A percentile compares a stretch with the other conserved stretches of the same genome.
Conservation (phyloP, 257 asterid species). For the Salvia hispanica region DNA sequence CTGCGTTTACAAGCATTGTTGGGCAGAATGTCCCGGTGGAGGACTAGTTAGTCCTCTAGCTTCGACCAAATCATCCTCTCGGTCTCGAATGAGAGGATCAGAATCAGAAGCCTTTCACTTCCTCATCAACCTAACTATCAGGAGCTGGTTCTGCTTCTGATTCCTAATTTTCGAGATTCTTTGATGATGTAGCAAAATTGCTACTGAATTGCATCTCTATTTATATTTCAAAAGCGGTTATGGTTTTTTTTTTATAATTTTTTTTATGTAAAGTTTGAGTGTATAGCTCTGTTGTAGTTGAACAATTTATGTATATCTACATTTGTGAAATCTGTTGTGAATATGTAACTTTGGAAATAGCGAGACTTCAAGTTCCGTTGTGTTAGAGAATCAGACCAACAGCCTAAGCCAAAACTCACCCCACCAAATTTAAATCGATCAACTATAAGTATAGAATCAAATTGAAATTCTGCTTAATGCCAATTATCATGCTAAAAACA, state of each 20-base stretch:
- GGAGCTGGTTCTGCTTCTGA: background rate
- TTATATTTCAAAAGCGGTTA: background rate
- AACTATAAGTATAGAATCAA: no score
- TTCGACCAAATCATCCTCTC: conserved; percentile 35
- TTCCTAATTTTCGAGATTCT: conserved; percentile 4
- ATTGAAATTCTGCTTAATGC: no score
- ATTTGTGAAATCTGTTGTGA: no score
- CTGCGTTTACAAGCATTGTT: conserved; percentile 55
- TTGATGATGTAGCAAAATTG: conserved; percentile 25
- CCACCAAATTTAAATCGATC: no score
- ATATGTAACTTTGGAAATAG: no score
- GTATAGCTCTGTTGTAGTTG: background rate
- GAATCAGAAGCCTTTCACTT: conserved; percentile 30
- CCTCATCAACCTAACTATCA: conserved; percentile 38
- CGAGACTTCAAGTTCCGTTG: no score
- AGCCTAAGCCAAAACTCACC: no score
- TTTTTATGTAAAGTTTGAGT: background rate
- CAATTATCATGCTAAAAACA: no score
- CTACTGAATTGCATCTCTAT: conserved; percentile 20
- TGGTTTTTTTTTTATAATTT: background rate
- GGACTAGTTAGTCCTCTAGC: conserved; percentile 73
- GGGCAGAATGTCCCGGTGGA: conserved; percentile 70
- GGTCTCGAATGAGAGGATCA: conserved; percentile 48
- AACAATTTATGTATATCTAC: background rate
- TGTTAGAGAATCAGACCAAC: no score